A percentile compares a stretch with the other conserved stretches of the same genome.
phyloP scores from a whole-genome alignment of 305 asterid species.

The Fraxinus latifolia region DNA sequence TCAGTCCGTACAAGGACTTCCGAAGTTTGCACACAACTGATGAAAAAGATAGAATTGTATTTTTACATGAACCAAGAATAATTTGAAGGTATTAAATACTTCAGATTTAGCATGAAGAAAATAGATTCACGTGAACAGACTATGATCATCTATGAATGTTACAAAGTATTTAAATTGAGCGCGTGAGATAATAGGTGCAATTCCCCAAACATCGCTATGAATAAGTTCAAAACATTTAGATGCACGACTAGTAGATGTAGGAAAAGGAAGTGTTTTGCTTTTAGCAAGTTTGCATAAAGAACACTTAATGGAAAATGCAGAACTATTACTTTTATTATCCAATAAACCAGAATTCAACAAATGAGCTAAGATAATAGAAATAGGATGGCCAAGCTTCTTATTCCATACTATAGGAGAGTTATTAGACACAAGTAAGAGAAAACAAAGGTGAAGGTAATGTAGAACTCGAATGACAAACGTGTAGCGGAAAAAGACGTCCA shows the following conservation, averaged over 20 bases:
- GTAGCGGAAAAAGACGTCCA: not conserved
- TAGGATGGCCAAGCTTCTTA: not conserved
- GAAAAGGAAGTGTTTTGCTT: not conserved
- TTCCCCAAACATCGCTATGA: not conserved
- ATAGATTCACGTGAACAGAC: not conserved
- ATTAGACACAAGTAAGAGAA: not conserved
- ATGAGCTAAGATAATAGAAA: not conserved
- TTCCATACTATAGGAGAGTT: not conserved
- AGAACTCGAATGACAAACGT: not conserved
- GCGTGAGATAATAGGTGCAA: not conserved
- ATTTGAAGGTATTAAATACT: not conserved
- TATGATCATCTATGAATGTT: not conserved
- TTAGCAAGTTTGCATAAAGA: not conserved
- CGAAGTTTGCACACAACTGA: not conserved
- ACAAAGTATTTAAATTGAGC: not conserved
- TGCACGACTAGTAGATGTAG: not conserved
- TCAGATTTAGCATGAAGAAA: not conserved
- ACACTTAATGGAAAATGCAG: not conserved
- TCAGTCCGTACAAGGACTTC: not conserved
- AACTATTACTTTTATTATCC: not conserved
- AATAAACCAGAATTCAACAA: not conserved
- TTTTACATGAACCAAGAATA: not conserved
- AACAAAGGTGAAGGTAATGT: not conserved
- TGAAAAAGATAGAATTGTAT: not conserved
- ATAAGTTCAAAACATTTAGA: not conserved